Evolutionary conservation across 2,329 filamentous ascomycete genomes (phyloP).

Genomic region (Phoma sp.): DNA sequence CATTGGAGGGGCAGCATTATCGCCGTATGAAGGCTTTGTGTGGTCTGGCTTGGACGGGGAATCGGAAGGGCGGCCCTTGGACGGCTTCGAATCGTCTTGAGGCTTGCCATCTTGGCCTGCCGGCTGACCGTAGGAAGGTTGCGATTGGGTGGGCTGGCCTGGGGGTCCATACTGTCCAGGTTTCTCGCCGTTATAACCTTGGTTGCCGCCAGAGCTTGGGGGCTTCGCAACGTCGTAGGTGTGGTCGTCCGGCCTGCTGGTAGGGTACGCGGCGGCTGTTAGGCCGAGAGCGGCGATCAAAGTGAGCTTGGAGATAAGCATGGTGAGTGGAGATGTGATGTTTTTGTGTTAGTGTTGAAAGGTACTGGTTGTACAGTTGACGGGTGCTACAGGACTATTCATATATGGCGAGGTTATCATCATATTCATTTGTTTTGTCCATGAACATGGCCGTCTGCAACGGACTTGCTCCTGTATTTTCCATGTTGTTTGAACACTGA

Average conservation of each 20-base stretch:
- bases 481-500: not conserved
- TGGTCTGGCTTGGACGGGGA: not conserved
- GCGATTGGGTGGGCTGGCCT: not conserved
- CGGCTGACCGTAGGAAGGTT: not conserved
- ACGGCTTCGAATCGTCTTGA: not conserved
- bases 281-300: not conserved
- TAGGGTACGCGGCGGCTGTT: not conserved
- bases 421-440: no score
- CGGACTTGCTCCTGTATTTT: not conserved
- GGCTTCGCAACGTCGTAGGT: not conserved
- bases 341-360: no score
- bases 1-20: not conserved
- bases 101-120: not conserved
- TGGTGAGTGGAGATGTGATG: not conserved
- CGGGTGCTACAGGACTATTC: not conserved
- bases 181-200: not conserved
- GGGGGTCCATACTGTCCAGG: not conserved
- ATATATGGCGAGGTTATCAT: not conserved
- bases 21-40: not conserved
- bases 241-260: not conserved
- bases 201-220: not conserved
- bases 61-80: not conserved
- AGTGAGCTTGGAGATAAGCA: slow-evolving; percentile 2
- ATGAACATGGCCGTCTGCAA: not conserved
- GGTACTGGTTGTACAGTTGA: not conserved